phyloP scores from a whole-genome alignment of 352 stramenopile genomes.

The Phytophthora citricola region DNA sequence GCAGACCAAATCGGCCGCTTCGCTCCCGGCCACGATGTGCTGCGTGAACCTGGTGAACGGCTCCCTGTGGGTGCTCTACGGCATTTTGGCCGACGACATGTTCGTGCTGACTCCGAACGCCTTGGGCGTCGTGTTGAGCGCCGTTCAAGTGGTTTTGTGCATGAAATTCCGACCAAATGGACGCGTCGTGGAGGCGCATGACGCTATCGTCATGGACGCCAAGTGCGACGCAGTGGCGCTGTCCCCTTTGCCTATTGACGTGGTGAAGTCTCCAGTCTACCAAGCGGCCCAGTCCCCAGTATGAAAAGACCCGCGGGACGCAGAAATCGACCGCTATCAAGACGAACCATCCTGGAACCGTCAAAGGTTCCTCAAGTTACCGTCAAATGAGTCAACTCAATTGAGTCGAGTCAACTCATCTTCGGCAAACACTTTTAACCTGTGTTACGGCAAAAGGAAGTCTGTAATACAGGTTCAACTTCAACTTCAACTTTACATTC shows the following conservation, averaged over 20 bases:
- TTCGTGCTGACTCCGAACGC: constrained; percentile 45
- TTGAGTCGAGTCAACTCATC: no score
- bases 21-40: constrained; percentile 35
- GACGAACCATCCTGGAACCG: no score
- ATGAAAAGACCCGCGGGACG: constrained; percentile 2
- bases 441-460: no score
- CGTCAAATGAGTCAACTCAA: no score
- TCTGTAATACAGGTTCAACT: no score
- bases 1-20: constrained; percentile 38
- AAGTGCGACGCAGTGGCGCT: constrained; percentile 22
- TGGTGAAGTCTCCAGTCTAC: constrained; percentile 26
- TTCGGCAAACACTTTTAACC: no score
- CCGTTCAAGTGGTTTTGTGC: constrained; percentile 44
- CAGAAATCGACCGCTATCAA: no score
- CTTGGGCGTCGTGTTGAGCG: constrained; percentile 33
- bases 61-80: constrained; percentile 34
- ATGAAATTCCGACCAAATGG: constrained; percentile 36
- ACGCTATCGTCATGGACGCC: constrained; percentile 1
- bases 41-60: constrained; percentile 37
- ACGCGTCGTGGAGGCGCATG: constrained; percentile 2
- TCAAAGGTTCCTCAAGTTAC: constrained; percentile 2
- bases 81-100: constrained; percentile 36
- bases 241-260: constrained; percentile 10
- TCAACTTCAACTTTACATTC: no score
- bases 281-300: constrained; percentile 24